Conservation (phyloP, 306 rosid genomes). For the Quercus parvula region DNA sequence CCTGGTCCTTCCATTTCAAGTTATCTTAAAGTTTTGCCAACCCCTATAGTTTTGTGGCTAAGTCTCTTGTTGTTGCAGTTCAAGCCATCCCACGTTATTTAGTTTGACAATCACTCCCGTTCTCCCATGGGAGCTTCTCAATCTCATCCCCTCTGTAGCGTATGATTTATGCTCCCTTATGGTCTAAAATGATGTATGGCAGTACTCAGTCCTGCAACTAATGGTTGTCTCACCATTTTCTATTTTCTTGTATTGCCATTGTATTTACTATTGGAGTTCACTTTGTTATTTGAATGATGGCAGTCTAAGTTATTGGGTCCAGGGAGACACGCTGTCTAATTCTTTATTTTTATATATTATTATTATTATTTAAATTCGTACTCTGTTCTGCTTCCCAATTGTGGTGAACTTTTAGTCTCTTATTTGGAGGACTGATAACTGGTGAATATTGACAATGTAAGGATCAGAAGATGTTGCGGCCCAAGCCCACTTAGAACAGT, state of each 20-base stretch:
- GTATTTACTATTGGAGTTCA: not conserved
- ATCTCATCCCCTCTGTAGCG: not conserved
- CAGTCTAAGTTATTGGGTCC: not conserved
- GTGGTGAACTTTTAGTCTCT: constrained; percentile 1
- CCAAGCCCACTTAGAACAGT: no score
- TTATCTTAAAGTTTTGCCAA: not conserved
- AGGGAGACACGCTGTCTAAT: not conserved
- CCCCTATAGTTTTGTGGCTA: no score
- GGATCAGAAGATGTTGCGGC: no score
- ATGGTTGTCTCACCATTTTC: no score
- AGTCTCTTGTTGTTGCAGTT: no score
- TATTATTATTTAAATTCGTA: not conserved
- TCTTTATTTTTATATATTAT: not conserved
- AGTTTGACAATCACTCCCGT: not conserved
- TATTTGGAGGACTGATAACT: not conserved
- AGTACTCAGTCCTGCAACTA: not conserved
- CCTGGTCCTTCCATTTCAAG: not conserved
- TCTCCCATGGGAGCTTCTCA: no score
- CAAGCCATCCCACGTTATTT: no score
- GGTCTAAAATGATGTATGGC: not conserved
- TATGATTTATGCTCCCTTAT: not conserved
- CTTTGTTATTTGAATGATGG: not conserved
- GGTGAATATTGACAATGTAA: not conserved
- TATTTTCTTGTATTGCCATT: not conserved
- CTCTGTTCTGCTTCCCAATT: not conserved